phyloP scores from a whole-genome alignment of 192 early-diverging fungal species.

The Entomortierella chlamydospora region DNA sequence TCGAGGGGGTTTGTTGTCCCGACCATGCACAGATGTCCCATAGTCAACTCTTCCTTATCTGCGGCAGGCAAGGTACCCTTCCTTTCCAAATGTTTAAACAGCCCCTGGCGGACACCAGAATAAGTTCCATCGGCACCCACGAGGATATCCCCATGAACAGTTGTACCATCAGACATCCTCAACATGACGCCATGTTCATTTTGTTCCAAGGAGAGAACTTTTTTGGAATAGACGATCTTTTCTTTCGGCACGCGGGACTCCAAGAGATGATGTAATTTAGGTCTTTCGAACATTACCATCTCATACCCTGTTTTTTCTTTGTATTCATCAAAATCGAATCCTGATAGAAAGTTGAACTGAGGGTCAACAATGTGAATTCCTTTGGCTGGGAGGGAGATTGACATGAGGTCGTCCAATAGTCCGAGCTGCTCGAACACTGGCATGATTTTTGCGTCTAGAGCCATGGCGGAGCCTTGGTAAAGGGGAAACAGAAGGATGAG shows the following conservation, averaged over 20 bases:
- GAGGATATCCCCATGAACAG: slow-evolving; percentile 11
- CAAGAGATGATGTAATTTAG: slow-evolving; percentile 7
- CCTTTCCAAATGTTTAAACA: slow-evolving; percentile 6
- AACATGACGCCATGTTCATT: not conserved
- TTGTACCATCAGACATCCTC: not conserved
- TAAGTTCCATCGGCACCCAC: not conserved
- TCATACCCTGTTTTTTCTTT: not conserved
- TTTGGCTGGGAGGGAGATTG: not conserved
- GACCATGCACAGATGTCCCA: slow-evolving; percentile 1
- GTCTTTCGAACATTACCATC: not conserved
- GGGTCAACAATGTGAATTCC: not conserved
- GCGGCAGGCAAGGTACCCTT: not conserved
- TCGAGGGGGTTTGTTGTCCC: slow-evolving; percentile 11
- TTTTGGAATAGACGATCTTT: not conserved
- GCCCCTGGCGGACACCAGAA: slow-evolving; percentile 5
- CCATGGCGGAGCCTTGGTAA: slow-evolving; percentile 4
- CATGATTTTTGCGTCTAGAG: slow-evolving; percentile 4
- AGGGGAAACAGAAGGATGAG: too few species aligned
- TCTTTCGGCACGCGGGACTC: not conserved
- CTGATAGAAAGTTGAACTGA: not conserved
- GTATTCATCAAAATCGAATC: not conserved
- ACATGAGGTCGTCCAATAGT: not conserved
- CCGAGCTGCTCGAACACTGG: slow-evolving; percentile 21
- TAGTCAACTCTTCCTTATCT: not conserved
- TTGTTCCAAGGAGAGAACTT: not conserved